A percentile compares a stretch with the other conserved stretches of the same genome.
Evolutionary conservation across 2,329 filamentous ascomycete genomes (phyloP).

Genomic region (Mariannaea sp.): DNA sequence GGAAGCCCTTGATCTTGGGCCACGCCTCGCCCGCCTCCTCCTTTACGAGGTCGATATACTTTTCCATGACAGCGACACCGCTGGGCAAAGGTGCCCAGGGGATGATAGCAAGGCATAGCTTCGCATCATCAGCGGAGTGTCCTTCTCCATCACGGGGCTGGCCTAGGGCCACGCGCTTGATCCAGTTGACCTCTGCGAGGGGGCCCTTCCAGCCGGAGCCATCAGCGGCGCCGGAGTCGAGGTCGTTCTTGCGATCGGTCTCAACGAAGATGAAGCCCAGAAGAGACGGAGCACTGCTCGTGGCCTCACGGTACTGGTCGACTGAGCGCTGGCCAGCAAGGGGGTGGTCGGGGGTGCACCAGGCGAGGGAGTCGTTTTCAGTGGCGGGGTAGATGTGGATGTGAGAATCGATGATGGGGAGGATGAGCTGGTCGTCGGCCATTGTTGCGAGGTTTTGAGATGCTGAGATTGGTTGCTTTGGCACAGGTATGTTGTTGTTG

Average conservation of each 20-base stretch:
- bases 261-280: slow-evolving; percentile 83
- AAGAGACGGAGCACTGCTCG: slow-evolving; percentile 49
- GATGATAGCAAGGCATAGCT: slow-evolving; percentile 70
- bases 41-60: slow-evolving; percentile 68
- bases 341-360: slow-evolving; percentile 65
- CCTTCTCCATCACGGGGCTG: slow-evolving; percentile 61
- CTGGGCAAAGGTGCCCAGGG: slow-evolving; percentile 85
- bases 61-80: slow-evolving; percentile 61
- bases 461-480: background rate
- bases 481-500: background rate
- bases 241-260: slow-evolving; percentile 72
- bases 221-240: slow-evolving; percentile 51
- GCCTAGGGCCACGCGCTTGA: slow-evolving; percentile 69
- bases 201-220: slow-evolving; percentile 68
- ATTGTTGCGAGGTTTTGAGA: slow-evolving; percentile 31
- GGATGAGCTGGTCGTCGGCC: slow-evolving; percentile 47
- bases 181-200: slow-evolving; percentile 72
- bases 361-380: slow-evolving; percentile 69
- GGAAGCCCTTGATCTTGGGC: slow-evolving; percentile 74
- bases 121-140: slow-evolving; percentile 50
- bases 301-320: slow-evolving; percentile 62
- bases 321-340: slow-evolving; percentile 69
- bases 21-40: slow-evolving; percentile 67
- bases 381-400: slow-evolving; percentile 82
- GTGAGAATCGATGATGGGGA: slow-evolving; percentile 83